Conservation (phyloP, 2,329 filamentous ascomycete species). For the Amauroascus verrucosus region DNA sequence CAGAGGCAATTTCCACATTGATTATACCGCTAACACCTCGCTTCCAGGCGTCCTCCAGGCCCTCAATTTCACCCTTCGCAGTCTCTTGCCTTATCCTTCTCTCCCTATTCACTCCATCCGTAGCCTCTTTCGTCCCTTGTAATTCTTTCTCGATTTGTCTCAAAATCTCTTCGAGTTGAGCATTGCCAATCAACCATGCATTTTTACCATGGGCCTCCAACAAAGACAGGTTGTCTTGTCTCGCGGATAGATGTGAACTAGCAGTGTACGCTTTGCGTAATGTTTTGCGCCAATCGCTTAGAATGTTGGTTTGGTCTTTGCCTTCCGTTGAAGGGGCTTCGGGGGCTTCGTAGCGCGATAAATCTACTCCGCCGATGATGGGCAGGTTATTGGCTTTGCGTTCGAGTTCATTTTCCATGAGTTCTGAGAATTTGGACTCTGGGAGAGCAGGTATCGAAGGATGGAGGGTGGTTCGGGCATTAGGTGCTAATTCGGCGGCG, state of each 20-base stretch:
- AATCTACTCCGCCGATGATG: slow-evolving; percentile 56
- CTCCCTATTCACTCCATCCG: slow-evolving; percentile 62
- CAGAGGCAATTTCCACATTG: slow-evolving; percentile 77
- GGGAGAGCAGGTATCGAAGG: slow-evolving; percentile 48
- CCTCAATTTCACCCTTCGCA: slow-evolving; percentile 60
- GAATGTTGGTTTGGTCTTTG: slow-evolving; percentile 24
- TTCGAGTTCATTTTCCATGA: slow-evolving; percentile 57
- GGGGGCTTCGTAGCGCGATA: slow-evolving; percentile 72
- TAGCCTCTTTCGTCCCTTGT: slow-evolving; percentile 53
- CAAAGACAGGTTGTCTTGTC: slow-evolving; percentile 56
- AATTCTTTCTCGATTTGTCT: slow-evolving; percentile 64
- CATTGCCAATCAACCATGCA: slow-evolving; percentile 80
- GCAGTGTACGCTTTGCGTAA: slow-evolving; percentile 49
- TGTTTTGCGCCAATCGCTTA: slow-evolving; percentile 41
- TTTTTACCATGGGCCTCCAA: slow-evolving; percentile 77
- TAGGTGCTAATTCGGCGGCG: slow-evolving; percentile 49
- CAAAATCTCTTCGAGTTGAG: slow-evolving; percentile 63
- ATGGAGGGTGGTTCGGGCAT: slow-evolving; percentile 44
- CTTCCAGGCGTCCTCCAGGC: slow-evolving; percentile 69
- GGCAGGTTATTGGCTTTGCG: slow-evolving; percentile 55
- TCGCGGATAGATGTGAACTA: slow-evolving; percentile 47
- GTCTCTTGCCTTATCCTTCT: slow-evolving; percentile 61
- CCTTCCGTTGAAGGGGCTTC: slow-evolving; percentile 42
- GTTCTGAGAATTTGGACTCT: slow-evolving; percentile 50
- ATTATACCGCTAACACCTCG: slow-evolving; percentile 66